Conservation (phyloP, 1,284 basidiomycete genomes). For the Cystobasidiaceae sp. region DNA sequence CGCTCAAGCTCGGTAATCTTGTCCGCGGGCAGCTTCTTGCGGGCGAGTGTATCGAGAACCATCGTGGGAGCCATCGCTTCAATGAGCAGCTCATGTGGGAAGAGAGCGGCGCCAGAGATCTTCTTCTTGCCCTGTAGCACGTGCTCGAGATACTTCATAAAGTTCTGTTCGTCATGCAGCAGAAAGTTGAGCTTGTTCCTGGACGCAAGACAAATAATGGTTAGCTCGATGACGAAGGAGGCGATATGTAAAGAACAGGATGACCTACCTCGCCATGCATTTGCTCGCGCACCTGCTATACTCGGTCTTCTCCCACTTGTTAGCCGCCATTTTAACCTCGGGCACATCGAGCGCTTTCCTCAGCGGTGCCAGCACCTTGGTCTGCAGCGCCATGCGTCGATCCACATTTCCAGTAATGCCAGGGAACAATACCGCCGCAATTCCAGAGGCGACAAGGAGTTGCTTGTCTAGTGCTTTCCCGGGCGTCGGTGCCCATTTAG, state of each 20-base stretch:
- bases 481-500: slow-evolving; percentile 65
- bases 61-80: slow-evolving; percentile 39
- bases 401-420: slow-evolving; percentile 40
- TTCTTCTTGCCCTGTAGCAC: slow-evolving; percentile 56
- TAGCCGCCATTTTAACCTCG: slow-evolving; percentile 60
- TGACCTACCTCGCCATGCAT: slow-evolving; percentile 54
- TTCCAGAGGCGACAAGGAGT: slow-evolving; percentile 61
- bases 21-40: slow-evolving; percentile 4
- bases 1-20: slow-evolving; percentile 14
- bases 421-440: slow-evolving; percentile 54
- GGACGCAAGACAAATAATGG: no score
- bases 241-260: not conserved
- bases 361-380: slow-evolving; percentile 52
- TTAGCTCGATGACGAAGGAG: no score
- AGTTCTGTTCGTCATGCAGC: slow-evolving; percentile 57
- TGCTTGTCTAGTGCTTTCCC: slow-evolving; percentile 57
- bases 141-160: slow-evolving; percentile 55
- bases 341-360: slow-evolving; percentile 53
- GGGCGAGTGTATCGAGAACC: slow-evolving; percentile 24
- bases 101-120: slow-evolving; percentile 59
- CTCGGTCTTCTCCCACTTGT: slow-evolving; percentile 44
- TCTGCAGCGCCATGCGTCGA: slow-evolving; percentile 51
- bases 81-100: slow-evolving; percentile 56
- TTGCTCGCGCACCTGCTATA: slow-evolving; percentile 55
- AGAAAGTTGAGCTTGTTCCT: slow-evolving; percentile 55